Conservation (phyloP, 805 yeast genomes). For the Kodamaea neixiangensis region DNA sequence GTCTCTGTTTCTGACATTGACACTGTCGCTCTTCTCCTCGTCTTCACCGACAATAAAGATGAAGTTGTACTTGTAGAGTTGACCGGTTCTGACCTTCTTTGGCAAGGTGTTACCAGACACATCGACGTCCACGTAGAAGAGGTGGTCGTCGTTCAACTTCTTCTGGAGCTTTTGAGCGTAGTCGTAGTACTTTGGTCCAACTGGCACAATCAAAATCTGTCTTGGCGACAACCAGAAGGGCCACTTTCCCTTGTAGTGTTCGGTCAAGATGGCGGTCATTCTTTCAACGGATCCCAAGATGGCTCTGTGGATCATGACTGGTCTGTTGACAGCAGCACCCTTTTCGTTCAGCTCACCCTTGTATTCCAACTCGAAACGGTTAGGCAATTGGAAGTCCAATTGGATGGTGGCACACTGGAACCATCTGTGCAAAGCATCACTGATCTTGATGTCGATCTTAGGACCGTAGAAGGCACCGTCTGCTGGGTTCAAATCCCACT, state of each 20-base stretch:
- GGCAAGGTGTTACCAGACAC: conserved; percentile 93
- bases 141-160: conserved; percentile 60
- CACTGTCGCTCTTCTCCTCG: conserved; percentile 76
- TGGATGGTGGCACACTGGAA: conserved; percentile 99
- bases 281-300: conserved; percentile 97
- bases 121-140: conserved; percentile 92
- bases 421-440: conserved; percentile 95
- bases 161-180: conserved; percentile 85
- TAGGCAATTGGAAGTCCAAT: conserved; percentile 97
- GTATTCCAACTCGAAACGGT: conserved; percentile 87
- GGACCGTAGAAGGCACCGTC: conserved; percentile 98
- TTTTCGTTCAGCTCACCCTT: conserved; percentile 62
- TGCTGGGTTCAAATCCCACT: conserved; percentile 94
- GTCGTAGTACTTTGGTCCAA: conserved; percentile 88
- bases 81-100: conserved; percentile 98
- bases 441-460: conserved; percentile 93
- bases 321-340: conserved; percentile 67
- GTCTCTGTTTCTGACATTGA: conserved; percentile 96
- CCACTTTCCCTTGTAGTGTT: conserved; percentile 99
- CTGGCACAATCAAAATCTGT: conserved; percentile 94
- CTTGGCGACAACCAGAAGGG: conserved; percentile 99
- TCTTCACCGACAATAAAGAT: conserved; percentile 96
- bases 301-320: conserved; percentile 99
- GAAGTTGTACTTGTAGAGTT: conserved; percentile 90
- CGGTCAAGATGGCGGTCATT: conserved; percentile 97